Evolutionary conservation across 2,329 filamentous ascomycete genomes (phyloP), one percentile per base, ranked within the genome.

Genomic region (Akanthomyces lecanii): DNA sequence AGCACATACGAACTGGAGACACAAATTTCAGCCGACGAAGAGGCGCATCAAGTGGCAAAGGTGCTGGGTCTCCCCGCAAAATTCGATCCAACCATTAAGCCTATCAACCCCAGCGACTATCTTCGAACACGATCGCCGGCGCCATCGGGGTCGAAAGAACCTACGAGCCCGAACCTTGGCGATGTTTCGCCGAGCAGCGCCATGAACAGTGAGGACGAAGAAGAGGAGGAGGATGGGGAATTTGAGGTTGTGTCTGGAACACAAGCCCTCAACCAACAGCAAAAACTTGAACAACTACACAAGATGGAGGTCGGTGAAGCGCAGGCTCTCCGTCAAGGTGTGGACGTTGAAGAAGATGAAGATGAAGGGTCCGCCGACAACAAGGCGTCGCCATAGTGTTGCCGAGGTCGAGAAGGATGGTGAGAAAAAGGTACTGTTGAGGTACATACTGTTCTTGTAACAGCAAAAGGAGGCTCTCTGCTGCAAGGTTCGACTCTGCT

Each of bases 81-180:
- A 28, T 89, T 87, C 65, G 86, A 89, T 65, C 85, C 86, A 0
- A 87, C 85, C 1, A 81, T 88, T 67, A 88, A 86, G 67, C 82
- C 83, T 0, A 75, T 84, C 54, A 77, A 80, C 55, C 72, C 68
- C 1, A 69, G 61, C n/a, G 67, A 64, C 57, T 65, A 63, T 42
- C 64, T 66, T 54, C 71, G 53, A 56, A 65, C 36, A 59, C 63
- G 62, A 50, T 67, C 68, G 47, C 69, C 64, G 25, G 68, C 63
- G 18, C 65, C 66, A 10, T 42, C 52, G 18, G 23, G 45, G 25
- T 30, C 28, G 28, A 52, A 63, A 23, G 70, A 69, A 47, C 56
- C 62, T 3, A 65, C 70, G 55, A 67, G 67, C 14, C 65, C 66
- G 14, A 64, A 64, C 30, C 64, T 66, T n/a, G 62, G 68, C 10